phyloP scores from a whole-genome alignment of 2,329 filamentous ascomycete species.

The Clarireedia paspali region DNA sequence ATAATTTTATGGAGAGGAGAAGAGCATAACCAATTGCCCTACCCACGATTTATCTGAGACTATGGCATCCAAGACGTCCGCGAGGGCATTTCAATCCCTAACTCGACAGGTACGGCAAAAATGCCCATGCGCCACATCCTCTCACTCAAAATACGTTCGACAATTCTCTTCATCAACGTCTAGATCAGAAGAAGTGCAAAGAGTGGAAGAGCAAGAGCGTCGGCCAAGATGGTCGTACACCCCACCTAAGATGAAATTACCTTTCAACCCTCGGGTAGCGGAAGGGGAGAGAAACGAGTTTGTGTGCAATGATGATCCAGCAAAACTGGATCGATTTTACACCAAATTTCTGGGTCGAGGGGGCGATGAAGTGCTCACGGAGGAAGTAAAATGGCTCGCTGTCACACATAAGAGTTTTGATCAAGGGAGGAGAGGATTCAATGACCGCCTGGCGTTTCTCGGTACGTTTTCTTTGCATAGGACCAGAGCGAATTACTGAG shows the following conservation, averaged over 20 bases:
- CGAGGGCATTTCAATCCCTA: constrained; percentile 33
- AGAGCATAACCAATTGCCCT: background rate
- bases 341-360: constrained; percentile 64
- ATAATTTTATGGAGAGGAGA: constrained; percentile 7
- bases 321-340: constrained; percentile 70
- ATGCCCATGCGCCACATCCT: constrained; percentile 19
- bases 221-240: constrained; percentile 64
- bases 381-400: constrained; percentile 94
- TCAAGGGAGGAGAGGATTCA: constrained; percentile 87
- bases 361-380: constrained; percentile 67
- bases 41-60: constrained; percentile 5
- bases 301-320: constrained; percentile 68
- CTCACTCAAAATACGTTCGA: constrained; percentile 14
- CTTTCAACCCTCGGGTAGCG: constrained; percentile 42
- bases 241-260: constrained; percentile 61
- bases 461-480: constrained; percentile 44
- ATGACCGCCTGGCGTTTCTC: constrained; percentile 83
- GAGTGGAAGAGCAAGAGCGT: constrained; percentile 29
- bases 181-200: constrained; percentile 25
- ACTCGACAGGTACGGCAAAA: constrained; percentile 24
- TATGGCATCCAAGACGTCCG: constrained; percentile 42
- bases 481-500: constrained; percentile 14
- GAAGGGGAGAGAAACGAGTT: constrained; percentile 48
- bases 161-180: constrained; percentile 22
- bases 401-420: constrained; percentile 98